A percentile compares a stretch with the other conserved stretches of the same genome.
These are phyloP conservation scores for Thielaviopsis ethacetica DNA, from an alignment of 2,329 filamentous ascomycete genomes.

Conservation along the genomic window DNA sequence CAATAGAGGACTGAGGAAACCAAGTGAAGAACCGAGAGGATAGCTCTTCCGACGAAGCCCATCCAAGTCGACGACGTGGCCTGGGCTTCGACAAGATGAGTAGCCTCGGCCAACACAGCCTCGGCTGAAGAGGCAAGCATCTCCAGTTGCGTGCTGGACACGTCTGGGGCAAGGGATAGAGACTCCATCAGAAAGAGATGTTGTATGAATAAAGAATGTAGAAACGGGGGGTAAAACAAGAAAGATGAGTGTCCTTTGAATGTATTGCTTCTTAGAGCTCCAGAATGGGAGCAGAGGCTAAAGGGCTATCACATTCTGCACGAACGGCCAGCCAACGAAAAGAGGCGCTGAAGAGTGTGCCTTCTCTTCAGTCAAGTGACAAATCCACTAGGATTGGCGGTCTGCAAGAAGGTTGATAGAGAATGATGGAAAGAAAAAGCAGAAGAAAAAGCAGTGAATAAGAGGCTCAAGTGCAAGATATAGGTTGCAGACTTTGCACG, in stretches of 20 bases:
- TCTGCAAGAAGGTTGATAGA: background rate
- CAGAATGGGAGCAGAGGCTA: slow-evolving; percentile 6
- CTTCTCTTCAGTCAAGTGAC: background rate
- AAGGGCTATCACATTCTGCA: slow-evolving; percentile 10
- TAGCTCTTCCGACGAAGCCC: slow-evolving; percentile 36
- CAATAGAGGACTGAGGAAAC: slow-evolving; percentile 53
- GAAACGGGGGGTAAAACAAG: background rate
- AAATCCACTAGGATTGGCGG: background rate
- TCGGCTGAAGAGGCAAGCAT: slow-evolving; percentile 2
- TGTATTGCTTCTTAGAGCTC: slow-evolving; percentile 7
- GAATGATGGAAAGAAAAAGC: background rate
- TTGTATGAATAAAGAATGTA: background rate
- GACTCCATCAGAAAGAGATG: background rate
- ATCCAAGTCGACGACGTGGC: slow-evolving; percentile 35
- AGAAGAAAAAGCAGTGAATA: background rate
- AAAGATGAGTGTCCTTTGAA: background rate
- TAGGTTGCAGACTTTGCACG: slow-evolving; percentile 9
- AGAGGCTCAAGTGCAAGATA: background rate
- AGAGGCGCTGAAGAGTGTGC: background rate
- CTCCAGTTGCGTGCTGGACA: slow-evolving; percentile 2
- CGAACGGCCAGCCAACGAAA: slow-evolving; percentile 1
- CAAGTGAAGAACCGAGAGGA: slow-evolving; percentile 38
- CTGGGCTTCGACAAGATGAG: slow-evolving; percentile 5
- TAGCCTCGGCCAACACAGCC: slow-evolving; percentile 6
- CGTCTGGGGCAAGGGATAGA: background rate